Base-by-base conservation (phyloP, 2,329 filamentous ascomycete species). In the Aspergillus latus region DNA sequence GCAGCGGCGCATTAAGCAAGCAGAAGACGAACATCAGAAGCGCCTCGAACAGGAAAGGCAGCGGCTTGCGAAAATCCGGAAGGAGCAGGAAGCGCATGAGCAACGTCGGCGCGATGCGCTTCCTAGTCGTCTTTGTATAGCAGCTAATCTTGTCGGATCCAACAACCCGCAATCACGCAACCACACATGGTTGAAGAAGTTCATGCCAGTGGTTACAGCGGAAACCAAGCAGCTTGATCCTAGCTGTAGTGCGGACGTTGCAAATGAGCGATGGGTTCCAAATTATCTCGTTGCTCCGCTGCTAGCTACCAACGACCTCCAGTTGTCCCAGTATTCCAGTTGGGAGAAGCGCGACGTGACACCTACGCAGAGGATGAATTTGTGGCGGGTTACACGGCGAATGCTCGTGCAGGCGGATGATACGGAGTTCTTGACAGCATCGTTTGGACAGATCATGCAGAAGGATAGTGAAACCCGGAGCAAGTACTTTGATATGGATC, bases 281-380 rank as follows among this genome's bases (percentile, higher is more conserved):
- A 80, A 80, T 55, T 78, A 78, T 60, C 69, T 80, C 60, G 75
- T 78, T 61, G 78, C 78, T 30, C 76, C 76, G 42, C 62, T 81
- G 43, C 68, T 81, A 51, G 77, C 74, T 36, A 78, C 77, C 7
- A 80, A 79, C 58, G 78, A 81, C 61, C 69, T 80, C 36, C 76
- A 78, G 53, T 70, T 80, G 45, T 75, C 75, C 32, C 76, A 79
- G 59, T 80, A 78, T 64, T 68, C 75, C 36, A 74, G 72, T 57
- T 79, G 76, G 73, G 75, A 78, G 62, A 79, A 75, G 57, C 72
- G 76, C 45, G 67, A 69, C 7, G 74, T 74, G n/a, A 80, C 75
- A 13, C 61, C 62, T 16, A 71, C 72, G 11, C 76, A 81, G 62
- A 71, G 75, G 50, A 69, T 70, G 55, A 77, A 76, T 50, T 65